Evolutionary conservation across 192 early-diverging fungal species (phyloP).

Genomic region (Rhizoclosmatium sp.): DNA sequence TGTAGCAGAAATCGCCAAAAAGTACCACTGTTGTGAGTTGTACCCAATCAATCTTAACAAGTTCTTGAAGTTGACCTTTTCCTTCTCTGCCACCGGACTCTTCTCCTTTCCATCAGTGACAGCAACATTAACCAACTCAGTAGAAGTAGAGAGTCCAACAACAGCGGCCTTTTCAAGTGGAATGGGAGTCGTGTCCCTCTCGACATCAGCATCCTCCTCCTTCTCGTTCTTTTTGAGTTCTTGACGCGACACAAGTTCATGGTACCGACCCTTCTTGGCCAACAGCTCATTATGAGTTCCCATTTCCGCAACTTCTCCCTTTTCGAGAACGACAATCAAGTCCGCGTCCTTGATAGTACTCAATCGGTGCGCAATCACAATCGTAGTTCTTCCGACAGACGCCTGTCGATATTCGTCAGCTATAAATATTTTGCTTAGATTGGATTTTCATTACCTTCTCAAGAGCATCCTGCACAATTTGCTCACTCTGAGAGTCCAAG

Average conservation of each 20-base stretch:
- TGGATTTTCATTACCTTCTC: slow-evolving; percentile 38
- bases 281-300: slow-evolving; percentile 84
- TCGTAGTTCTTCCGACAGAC: slow-evolving; percentile 73
- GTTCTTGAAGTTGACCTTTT: slow-evolving; percentile 13
- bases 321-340: slow-evolving; percentile 80
- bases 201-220: neutral
- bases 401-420: slow-evolving; percentile 13
- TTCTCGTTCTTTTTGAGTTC: slow-evolving; percentile 27
- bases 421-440: too few species aligned
- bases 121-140: neutral
- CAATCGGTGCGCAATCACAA: slow-evolving; percentile 90
- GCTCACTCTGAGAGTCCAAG: slow-evolving; percentile 58
- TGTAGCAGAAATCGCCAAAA: slow-evolving; percentile 1
- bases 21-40: slow-evolving; percentile 5
- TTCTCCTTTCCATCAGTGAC: neutral
- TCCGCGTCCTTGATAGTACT: slow-evolving; percentile 87
- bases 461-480: slow-evolving; percentile 58
- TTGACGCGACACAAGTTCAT: slow-evolving; percentile 60
- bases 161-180: neutral
- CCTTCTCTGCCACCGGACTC: neutral
- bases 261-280: slow-evolving; percentile 64
- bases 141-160: neutral
- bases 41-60: slow-evolving; percentile 19
- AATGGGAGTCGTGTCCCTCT: neutral
- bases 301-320: slow-evolving; percentile 61